Evolutionary conservation across 495 filamentous ascomycete genomes (phyloP).

Genomic region (Neurospora sp.): DNA sequence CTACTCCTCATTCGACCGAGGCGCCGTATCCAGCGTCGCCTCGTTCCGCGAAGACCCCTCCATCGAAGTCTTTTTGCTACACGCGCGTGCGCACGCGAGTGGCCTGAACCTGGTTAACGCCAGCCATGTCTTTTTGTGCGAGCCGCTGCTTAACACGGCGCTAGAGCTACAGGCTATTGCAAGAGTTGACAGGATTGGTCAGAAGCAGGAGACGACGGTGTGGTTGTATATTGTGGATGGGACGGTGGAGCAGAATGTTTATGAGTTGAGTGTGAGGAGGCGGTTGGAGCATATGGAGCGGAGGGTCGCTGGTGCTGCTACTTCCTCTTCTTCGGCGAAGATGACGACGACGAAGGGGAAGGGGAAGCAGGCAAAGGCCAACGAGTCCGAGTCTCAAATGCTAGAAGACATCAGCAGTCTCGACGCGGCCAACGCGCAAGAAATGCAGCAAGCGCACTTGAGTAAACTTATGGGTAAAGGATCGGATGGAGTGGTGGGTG

Average conservation of each 20-base stretch:
- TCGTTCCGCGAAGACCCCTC: constrained; percentile 66
- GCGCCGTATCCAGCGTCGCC: constrained; percentile 45
- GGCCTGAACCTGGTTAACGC: constrained; percentile 88
- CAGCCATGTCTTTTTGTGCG: constrained; percentile 88
- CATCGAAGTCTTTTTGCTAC: constrained; percentile 77
- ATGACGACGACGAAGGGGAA: constrained; percentile 13
- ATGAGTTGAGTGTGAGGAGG: constrained; percentile 69
- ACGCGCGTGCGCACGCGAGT: constrained; percentile 77
- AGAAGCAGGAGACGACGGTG: constrained; percentile 77
- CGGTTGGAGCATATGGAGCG: constrained; percentile 63
- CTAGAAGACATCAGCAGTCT: constrained; percentile 31
- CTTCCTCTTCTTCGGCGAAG: neutral
- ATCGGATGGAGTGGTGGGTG: constrained; percentile 56
- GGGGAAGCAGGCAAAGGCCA: constrained; percentile 15
- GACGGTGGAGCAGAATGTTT: constrained; percentile 84
- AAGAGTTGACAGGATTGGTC: constrained; percentile 88
- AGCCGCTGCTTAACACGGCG: constrained; percentile 85
- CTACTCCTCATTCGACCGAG: constrained; percentile 52
- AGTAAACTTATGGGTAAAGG: constrained; percentile 54
- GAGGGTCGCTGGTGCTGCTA: too few species aligned
- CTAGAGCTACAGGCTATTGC: constrained; percentile 91
- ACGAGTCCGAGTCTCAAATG: constrained; percentile 23
- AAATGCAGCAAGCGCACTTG: constrained; percentile 62
- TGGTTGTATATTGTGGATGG: constrained; percentile 88
- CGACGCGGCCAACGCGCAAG: constrained; percentile 72